Conservation (phyloP, 164 flowering plant genomes). For the Umbilicus rupestris region DNA sequence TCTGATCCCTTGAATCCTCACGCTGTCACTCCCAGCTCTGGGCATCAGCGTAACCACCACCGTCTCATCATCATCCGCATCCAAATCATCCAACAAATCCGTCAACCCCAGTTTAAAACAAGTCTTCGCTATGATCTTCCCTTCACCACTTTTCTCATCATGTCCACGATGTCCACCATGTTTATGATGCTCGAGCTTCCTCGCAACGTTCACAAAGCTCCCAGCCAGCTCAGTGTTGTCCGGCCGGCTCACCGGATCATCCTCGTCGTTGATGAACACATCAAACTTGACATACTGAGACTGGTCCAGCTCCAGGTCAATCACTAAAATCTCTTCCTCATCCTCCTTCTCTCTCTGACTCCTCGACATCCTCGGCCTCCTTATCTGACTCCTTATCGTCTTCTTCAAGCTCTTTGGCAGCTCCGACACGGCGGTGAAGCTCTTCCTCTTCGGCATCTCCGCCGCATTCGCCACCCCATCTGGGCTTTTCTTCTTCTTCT, state of each 20-base stretch:
- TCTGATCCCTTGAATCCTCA: slow-evolving; percentile 23
- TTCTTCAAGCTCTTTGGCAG: slow-evolving; percentile 29
- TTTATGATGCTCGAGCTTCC: slow-evolving; percentile 28
- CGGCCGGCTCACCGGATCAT: slow-evolving; percentile 13
- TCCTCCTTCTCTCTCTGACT: slow-evolving; percentile 39
- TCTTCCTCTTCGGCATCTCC: neutral
- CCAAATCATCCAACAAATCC: slow-evolving; percentile 48
- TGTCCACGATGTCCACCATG: slow-evolving; percentile 1
- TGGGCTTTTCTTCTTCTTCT: slow-evolving; percentile 7
- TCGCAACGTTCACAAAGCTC: slow-evolving; percentile 52
- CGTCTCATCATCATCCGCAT: slow-evolving; percentile 41
- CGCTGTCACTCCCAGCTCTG: slow-evolving; percentile 12
- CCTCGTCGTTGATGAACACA: slow-evolving; percentile 44
- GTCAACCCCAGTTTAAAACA: slow-evolving; percentile 30
- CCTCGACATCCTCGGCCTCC: slow-evolving; percentile 39
- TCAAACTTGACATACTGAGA: slow-evolving; percentile 41
- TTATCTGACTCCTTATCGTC: slow-evolving; percentile 19
- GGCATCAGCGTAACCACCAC: slow-evolving; percentile 44
- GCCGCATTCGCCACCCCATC: slow-evolving; percentile 11
- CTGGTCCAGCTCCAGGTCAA: slow-evolving; percentile 33
- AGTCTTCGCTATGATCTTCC: slow-evolving; percentile 29
- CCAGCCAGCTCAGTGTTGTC: slow-evolving; percentile 44
- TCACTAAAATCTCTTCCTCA: slow-evolving; percentile 45
- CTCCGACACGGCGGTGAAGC: neutral
- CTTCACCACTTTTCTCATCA: slow-evolving; percentile 21